Base-by-base conservation (phyloP, 192 early-diverging fungal species). In the Linnemannia hyalina region DNA sequence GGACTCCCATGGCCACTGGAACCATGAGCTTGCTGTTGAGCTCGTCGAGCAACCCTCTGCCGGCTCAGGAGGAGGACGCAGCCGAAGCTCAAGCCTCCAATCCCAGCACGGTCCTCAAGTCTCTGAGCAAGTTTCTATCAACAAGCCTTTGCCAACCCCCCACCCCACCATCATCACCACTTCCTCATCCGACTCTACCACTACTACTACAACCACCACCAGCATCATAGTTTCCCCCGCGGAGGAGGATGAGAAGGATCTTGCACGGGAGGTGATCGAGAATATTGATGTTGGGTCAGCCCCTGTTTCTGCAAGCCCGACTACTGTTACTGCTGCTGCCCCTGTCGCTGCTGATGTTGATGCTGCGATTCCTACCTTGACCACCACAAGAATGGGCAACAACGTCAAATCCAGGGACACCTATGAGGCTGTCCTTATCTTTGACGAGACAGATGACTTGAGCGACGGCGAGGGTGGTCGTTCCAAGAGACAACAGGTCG, bases 1-100 rank as follows among this genome's bases (percentile, higher is more conserved):
- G 82, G 90, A 94, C 57, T 11, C 85, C 80, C 78, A 93, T 88
- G 75, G 93, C 78, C 57, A 93, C 82, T 76, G 90, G 89, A 88
- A 93, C 92, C 79, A 91, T 80, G 84, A 93, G 90, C 84, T 91
- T 73, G 68, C 88, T 75, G 82, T 92, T 75, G 38, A 84, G 63
- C 76, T 86, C 13, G 40, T 86, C 40, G 84, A 86, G 65, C 84
- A 86, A 35, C 74, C 60, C 26, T 70, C 40, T 8, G n/a, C 54
- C 26, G 18, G 22, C 44, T 15, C 38, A 41, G 22, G 4, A 44
- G 18, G 29, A 10, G 78, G 52, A 72, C 84, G 79, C 47, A 86
- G 79, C 60, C 84, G 79, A 55, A 81, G 79, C 72, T 86, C 84
- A 9, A 86, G 84, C 49, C 44, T 85, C 26, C 83, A 85, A 13